These are phyloP conservation scores for Aspergillus bridgeri DNA, from an alignment of 495 filamentous ascomycete species.

Conservation along the genomic window DNA sequence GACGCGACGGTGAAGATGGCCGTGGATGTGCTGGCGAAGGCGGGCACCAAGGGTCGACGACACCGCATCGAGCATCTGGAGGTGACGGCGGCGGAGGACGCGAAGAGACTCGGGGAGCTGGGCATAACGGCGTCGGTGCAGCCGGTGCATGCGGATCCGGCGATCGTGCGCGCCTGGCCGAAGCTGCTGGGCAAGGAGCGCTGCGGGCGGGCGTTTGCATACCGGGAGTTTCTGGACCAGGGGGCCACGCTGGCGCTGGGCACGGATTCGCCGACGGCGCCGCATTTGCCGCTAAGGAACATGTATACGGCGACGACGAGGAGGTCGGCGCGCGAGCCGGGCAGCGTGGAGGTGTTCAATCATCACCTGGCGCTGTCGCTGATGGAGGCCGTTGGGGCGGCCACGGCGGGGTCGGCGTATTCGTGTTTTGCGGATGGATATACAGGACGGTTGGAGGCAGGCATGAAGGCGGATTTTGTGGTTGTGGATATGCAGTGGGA, in stretches of 20 bases:
- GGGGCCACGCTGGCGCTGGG: constrained; percentile 55
- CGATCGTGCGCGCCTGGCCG: constrained; percentile 59
- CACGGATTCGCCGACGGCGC: constrained; percentile 59
- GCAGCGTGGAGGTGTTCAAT: constrained; percentile 47
- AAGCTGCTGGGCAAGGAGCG: constrained; percentile 50
- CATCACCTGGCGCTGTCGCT: constrained; percentile 49
- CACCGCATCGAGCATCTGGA: constrained; percentile 64
- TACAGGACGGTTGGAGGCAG: constrained; percentile 46
- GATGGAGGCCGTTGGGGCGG: constrained; percentile 50
- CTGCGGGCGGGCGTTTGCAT: constrained; percentile 56
- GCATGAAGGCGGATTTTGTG: constrained; percentile 55
- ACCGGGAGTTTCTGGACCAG: constrained; percentile 54
- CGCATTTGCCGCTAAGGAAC: constrained; percentile 53
- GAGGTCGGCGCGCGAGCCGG: constrained; percentile 49
- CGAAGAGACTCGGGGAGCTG: constrained; percentile 46
- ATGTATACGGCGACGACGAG: constrained; percentile 60
- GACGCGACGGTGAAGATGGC: constrained; percentile 54
- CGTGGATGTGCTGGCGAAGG: constrained; percentile 48
- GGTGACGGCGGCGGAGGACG: constrained; percentile 51
- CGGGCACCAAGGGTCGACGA: constrained; percentile 27
- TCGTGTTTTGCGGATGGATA: constrained; percentile 54
- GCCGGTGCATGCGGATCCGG: constrained; percentile 61
- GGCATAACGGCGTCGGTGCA: constrained; percentile 63
- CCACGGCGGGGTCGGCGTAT: constrained; percentile 55
- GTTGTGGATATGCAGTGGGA: constrained; percentile 58